Evolutionary conservation across 2,329 filamentous ascomycete species (phyloP).

Genomic region (Phaeophleospora eucalypticola): DNA sequence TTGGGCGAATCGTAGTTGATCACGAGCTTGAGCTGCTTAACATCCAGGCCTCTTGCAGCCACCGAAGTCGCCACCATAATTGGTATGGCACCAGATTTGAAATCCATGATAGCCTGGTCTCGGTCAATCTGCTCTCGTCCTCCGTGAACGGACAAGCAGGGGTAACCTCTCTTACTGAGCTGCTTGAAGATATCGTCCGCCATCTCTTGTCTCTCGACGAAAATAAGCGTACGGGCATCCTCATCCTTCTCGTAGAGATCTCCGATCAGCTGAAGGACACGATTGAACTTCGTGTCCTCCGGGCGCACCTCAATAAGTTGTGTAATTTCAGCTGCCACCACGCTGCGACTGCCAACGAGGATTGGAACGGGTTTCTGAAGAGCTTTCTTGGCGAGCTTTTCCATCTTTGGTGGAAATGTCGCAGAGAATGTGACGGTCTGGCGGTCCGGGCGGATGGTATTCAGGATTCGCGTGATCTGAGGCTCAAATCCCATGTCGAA

Average conservation of each 20-base stretch:
- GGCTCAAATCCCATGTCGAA: constrained; percentile 99
- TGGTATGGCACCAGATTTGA: constrained; percentile 85
- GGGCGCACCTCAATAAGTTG: constrained; percentile 86
- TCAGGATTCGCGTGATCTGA: constrained; percentile 94
- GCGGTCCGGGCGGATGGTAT: constrained; percentile 83
- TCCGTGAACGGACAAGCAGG: constrained; percentile 89
- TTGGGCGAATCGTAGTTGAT: constrained; percentile 95
- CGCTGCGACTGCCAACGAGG: constrained; percentile 78
- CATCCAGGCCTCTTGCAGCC: constrained; percentile 88
- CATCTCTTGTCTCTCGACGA: constrained; percentile 36
- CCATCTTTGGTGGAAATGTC: constrained; percentile 91
- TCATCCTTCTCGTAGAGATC: constrained; percentile 83
- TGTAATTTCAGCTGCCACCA: constrained; percentile 68
- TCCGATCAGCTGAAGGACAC: constrained; percentile 80
- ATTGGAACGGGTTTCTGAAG: constrained; percentile 84
- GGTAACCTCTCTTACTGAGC: constrained; percentile 77
- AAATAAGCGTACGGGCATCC: constrained; percentile 78
- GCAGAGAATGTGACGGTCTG: constrained; percentile 96
- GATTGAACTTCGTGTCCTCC: constrained; percentile 77
- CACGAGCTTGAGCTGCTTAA: constrained; percentile 92
- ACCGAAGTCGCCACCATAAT: constrained; percentile 93
- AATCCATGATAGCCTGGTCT: constrained; percentile 86
- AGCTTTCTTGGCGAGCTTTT: constrained; percentile 83
- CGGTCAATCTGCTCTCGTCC: constrained; percentile 92
- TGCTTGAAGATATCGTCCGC: constrained; percentile 56